A percentile compares a stretch with the other conserved stretches of the same genome.
Conservation (phyloP, 192 early-diverging fungal species). For the Backusella tuberculispora region DNA sequence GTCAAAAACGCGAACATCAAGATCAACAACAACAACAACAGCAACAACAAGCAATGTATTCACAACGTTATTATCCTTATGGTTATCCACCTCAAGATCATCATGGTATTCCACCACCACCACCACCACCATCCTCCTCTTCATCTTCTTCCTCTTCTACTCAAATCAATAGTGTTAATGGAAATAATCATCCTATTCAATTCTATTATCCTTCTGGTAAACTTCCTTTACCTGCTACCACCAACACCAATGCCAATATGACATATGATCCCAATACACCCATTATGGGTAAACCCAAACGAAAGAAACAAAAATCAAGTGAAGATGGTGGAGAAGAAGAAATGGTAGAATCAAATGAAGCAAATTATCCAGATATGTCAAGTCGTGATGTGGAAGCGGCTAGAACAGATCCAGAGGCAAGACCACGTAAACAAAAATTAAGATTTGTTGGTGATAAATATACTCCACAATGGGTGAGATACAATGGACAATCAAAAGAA, state of each 20-base stretch:
- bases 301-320: conserved; percentile 9
- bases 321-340: conserved; percentile 18
- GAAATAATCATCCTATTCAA: not conserved
- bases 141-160: not conserved
- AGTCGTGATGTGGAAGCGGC: conserved; percentile 46
- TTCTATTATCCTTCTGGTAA: conserved; percentile 24
- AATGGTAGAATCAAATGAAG: conserved; percentile 17
- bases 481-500: conserved; percentile 74
- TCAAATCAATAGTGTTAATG: no score
- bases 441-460: conserved; percentile 75
- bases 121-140: not conserved
- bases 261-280: conserved; percentile 2
- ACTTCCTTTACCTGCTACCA: conserved; percentile 18
- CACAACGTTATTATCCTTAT: conserved; percentile 3
- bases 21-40: conserved; percentile 5
- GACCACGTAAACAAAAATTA: conserved; percentile 71
- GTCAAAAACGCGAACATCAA: conserved; percentile 24
- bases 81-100: not conserved
- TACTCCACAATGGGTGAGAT: conserved; percentile 84
- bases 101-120: not conserved
- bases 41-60: conserved; percentile 8
- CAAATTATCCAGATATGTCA: conserved; percentile 36
- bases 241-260: not conserved
- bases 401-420: conserved; percentile 50
- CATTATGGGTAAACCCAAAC: conserved; percentile 21